phyloP scores from a whole-genome alignment of 2,329 filamentous ascomycete genomes.

The Myriangium duriaei region DNA sequence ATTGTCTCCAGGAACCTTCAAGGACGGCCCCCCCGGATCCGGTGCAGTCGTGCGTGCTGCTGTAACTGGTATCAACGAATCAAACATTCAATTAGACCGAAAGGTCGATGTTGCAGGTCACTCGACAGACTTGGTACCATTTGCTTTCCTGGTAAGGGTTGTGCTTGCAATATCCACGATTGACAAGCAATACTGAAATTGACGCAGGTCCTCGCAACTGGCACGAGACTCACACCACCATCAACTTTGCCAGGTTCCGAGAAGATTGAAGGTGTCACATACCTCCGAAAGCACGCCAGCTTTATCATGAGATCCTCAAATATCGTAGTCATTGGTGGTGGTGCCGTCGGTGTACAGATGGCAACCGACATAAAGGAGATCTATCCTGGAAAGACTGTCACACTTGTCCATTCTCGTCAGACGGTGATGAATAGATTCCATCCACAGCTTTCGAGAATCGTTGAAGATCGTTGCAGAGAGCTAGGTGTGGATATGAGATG shows the following conservation, averaged over 20 bases:
- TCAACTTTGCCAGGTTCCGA: conserved; percentile 7
- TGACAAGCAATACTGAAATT: not conserved
- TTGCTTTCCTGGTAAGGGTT: conserved; percentile 6
- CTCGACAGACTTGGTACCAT: conserved; percentile 4
- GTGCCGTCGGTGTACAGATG: conserved; percentile 50
- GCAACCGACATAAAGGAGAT: conserved; percentile 46
- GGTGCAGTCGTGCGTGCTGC: conserved; percentile 6
- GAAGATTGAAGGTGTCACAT: conserved; percentile 9
- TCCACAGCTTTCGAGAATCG: conserved; percentile 25
- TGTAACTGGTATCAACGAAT: conserved; percentile 2
- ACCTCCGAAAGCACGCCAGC: conserved; percentile 5
- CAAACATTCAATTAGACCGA: conserved; percentile 4
- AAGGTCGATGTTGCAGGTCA: conserved; percentile 3
- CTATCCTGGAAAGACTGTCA: conserved; percentile 45
- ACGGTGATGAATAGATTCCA: conserved; percentile 42
- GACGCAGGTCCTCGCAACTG: conserved; percentile 9
- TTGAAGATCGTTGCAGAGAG: conserved; percentile 30
- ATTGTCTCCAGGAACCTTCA: conserved; percentile 5
- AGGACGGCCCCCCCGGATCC: conserved; percentile 3
- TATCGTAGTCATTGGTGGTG: conserved; percentile 34
- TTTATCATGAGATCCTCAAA: conserved; percentile 3
- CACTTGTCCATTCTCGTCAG: conserved; percentile 45
- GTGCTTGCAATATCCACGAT: not conserved
- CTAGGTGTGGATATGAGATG: conserved; percentile 41
- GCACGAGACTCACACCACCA: conserved; percentile 8